Base-by-base conservation (phyloP, 163 green algal species). In the Volvox carteri region DNA sequence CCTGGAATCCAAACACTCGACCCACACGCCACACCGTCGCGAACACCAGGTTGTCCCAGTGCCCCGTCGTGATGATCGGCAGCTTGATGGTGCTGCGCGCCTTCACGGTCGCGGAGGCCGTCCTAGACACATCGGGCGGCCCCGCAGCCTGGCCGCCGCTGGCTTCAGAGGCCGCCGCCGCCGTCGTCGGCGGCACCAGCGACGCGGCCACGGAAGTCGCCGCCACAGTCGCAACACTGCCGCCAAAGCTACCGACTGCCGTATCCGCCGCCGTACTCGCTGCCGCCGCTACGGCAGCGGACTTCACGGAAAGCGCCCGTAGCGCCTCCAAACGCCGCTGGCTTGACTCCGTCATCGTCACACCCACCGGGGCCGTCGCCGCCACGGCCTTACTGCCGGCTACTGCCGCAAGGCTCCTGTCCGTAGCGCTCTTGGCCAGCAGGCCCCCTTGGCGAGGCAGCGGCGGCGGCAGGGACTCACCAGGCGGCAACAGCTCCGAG, bases 1-100 rank as follows among this genome's bases (percentile, higher is more conserved):
- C 86, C 85, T 95, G 93, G 87, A 95, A 95, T 3, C 91, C 87
- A 76, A 95, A 95, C 42, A 91, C 77, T 11, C 93, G 90, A 21
- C 92, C 91, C 48, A 94, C 84, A 16, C 77, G 42, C 81, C 88
- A 95, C 54, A 93, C 78, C 42, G 91, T 84, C 9, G 74, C 75
- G 37, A 91, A 81, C 54, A 94, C 88, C 54, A 91, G 25, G 25
- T 72, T 74, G 52, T 94, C 91, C 74, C 74, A 92, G 42, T 87
- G 48, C 14, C 70, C 74, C 1, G 88, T 91, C 14, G 85, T 77
- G 70, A 94, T 83, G 74, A 84, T 89, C 41, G 91, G 91, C 67
- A 94, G 72, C 70, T 89, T 89, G 37, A 89, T 84, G 37, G 70
- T 89, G 84, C 84, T 89, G 68, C 84, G 84, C 0, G 84, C 67